These are phyloP conservation scores for Acidiella bohemica DNA, from an alignment of 495 filamentous ascomycete genomes.

Conservation along the genomic window DNA sequence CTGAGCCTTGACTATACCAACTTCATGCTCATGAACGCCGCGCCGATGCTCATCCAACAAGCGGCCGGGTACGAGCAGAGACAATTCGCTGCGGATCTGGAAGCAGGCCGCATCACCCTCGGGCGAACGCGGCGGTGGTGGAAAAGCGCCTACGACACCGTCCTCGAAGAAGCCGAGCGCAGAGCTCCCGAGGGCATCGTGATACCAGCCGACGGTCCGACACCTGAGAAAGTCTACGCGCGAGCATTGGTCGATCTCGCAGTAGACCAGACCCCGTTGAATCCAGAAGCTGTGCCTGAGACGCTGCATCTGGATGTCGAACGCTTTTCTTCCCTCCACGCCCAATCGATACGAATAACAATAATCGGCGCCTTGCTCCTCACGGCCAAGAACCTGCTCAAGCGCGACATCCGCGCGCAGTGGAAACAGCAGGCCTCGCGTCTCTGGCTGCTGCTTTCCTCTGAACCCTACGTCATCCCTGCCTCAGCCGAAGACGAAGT, in stretches of 20 bases:
- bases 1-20: slow-evolving; percentile 94
- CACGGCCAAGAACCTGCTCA: slow-evolving; percentile 89
- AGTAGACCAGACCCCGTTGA: slow-evolving; percentile 45
- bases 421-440: slow-evolving; percentile 82
- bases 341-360: slow-evolving; percentile 57
- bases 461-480: slow-evolving; percentile 21
- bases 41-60: slow-evolving; percentile 69
- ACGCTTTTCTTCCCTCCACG: slow-evolving; percentile 53
- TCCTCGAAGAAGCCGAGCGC: slow-evolving; percentile 55
- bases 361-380: slow-evolving; percentile 71
- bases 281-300: slow-evolving; percentile 56
- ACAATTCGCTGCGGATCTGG: slow-evolving; percentile 57
- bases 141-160: slow-evolving; percentile 51
- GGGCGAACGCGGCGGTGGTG: slow-evolving; percentile 58
- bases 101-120: slow-evolving; percentile 44
- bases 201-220: slow-evolving; percentile 38
- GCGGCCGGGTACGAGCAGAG: slow-evolving; percentile 68
- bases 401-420: slow-evolving; percentile 74
- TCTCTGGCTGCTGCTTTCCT: slow-evolving; percentile 38
- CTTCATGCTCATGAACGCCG: slow-evolving; percentile 70
- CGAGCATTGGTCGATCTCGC: slow-evolving; percentile 55
- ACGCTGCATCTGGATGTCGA: slow-evolving; percentile 69
- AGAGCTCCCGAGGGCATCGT: slow-evolving; percentile 58
- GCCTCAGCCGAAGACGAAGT: slow-evolving; percentile 33
- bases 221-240: slow-evolving; percentile 62